phyloP scores from a whole-genome alignment of 768 basidiomycete genomes.

The Leccinum pellstonianum region DNA sequence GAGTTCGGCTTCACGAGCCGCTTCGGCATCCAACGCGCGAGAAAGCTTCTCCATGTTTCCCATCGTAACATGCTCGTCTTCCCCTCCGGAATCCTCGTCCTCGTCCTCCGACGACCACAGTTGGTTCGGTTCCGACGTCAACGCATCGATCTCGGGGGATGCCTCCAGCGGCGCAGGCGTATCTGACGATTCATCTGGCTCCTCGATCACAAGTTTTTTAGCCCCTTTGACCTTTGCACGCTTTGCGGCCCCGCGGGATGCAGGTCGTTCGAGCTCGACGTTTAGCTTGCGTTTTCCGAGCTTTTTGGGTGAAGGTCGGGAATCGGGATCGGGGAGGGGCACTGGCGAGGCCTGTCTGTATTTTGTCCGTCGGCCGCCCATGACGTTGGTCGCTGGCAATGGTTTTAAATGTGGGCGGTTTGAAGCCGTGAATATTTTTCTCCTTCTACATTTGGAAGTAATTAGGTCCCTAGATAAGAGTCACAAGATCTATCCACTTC shows the following conservation, averaged over 20 bases:
- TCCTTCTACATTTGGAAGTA: constrained; percentile 26
- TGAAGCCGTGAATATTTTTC: constrained; percentile 15
- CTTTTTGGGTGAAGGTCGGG: constrained; percentile 47
- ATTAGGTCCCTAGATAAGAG: background rate
- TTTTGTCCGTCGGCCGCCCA: constrained; percentile 87
- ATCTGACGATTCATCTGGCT: constrained; percentile 25
- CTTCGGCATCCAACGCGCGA: constrained; percentile 68
- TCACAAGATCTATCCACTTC: background rate
- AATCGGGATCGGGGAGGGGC: constrained; percentile 44
- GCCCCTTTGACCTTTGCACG: constrained; percentile 32
- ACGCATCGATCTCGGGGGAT: constrained; percentile 41
- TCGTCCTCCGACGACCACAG: constrained; percentile 41
- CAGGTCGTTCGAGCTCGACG: constrained; percentile 28
- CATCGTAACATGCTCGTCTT: constrained; percentile 62
- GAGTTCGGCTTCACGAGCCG: constrained; percentile 64
- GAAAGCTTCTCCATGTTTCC: constrained; percentile 83
- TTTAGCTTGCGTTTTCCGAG: constrained; percentile 75
- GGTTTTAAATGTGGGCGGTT: background rate
- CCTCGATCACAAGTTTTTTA: constrained; percentile 21
- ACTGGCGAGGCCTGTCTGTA: constrained; percentile 77
- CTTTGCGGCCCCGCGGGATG: constrained; percentile 33
- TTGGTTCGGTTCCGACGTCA: constrained; percentile 16
- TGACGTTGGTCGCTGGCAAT: constrained; percentile 29
- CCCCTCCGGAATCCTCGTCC: constrained; percentile 44
- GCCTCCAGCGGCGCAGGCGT: constrained; percentile 37